phyloP scores from a whole-genome alignment of 257 asterid species.

The Nicotiana attenuata region DNA sequence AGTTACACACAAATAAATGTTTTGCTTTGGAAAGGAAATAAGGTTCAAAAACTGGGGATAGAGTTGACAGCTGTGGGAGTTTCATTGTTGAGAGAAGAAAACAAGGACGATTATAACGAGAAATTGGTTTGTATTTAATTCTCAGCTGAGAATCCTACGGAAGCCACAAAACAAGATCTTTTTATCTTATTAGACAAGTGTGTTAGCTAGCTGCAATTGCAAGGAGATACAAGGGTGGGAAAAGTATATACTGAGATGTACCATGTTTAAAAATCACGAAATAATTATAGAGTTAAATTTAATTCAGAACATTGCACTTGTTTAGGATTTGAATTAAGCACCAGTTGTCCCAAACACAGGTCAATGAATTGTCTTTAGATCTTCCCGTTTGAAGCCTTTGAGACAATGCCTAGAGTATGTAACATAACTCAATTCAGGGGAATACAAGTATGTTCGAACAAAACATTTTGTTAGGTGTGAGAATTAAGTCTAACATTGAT shows the following conservation, averaged over 20 bases:
- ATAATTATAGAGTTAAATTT: neutral
- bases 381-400: neutral
- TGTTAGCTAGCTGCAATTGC: neutral
- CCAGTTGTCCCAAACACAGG: neutral
- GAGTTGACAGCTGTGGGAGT: neutral
- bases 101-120: conserved; percentile 33
- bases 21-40: neutral
- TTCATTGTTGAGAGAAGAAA: conserved; percentile 30
- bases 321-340: neutral
- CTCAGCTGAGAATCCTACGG: conserved; percentile 44
- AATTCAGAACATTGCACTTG: neutral
- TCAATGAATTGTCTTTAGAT: neutral
- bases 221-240: neutral
- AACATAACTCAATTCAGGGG: neutral
- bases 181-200: neutral
- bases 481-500: too few species aligned
- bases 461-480: too few species aligned
- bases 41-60: neutral
- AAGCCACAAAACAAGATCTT: neutral
- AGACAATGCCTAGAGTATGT: neutral
- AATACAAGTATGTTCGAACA: neutral
- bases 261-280: neutral
- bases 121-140: neutral
- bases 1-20: neutral
- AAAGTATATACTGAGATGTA: neutral